A percentile compares a stretch with the other conserved stretches of the same genome.
Evolutionary conservation across 2,329 filamentous ascomycete species (phyloP).

Genomic region (Aaosphaeria pasadenensis): DNA sequence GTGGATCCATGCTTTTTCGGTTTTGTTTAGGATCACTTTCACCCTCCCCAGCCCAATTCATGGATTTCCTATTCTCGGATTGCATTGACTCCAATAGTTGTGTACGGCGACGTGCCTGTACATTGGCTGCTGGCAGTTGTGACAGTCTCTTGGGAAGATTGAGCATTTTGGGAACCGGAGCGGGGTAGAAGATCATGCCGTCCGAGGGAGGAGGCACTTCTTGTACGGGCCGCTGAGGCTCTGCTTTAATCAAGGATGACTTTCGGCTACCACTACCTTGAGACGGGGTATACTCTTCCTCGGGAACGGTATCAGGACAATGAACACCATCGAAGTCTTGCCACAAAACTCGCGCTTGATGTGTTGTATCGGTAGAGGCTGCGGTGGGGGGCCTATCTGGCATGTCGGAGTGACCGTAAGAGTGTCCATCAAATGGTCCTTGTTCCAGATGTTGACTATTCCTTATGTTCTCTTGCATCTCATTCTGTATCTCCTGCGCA

Average conservation of each 20-base stretch:
- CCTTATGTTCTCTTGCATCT: slow-evolving; percentile 9
- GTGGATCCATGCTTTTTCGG: slow-evolving; percentile 26
- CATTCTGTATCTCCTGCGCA: slow-evolving; percentile 30
- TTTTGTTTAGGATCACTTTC: slow-evolving; percentile 14
- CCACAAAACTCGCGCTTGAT: slow-evolving; percentile 66
- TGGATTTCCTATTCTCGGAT: slow-evolving; percentile 52
- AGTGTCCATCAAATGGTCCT: slow-evolving; percentile 1
- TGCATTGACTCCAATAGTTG: slow-evolving; percentile 67
- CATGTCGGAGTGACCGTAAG: slow-evolving; percentile 17
- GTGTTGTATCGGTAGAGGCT: slow-evolving; percentile 59
- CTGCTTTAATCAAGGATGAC: slow-evolving; percentile 47
- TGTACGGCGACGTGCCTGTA: slow-evolving; percentile 68
- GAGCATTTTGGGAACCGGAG: slow-evolving; percentile 88
- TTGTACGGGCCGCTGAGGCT: slow-evolving; percentile 15
- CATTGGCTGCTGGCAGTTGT: slow-evolving; percentile 62
- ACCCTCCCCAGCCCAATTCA: slow-evolving; percentile 41
- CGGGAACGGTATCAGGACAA: slow-evolving; percentile 53
- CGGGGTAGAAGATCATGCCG: slow-evolving; percentile 91
- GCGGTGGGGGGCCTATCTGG: slow-evolving; percentile 51
- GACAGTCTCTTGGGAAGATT: slow-evolving; percentile 89
- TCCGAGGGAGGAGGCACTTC: slow-evolving; percentile 60
- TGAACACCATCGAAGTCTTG: slow-evolving; percentile 81
- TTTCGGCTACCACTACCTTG: slow-evolving; percentile 20
- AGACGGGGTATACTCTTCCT: slow-evolving; percentile 27
- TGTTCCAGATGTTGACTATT: not conserved